These are phyloP conservation scores for Digitaria exilis DNA, from an alignment of 202 grass and related monocot species.

Conservation along the genomic window DNA sequence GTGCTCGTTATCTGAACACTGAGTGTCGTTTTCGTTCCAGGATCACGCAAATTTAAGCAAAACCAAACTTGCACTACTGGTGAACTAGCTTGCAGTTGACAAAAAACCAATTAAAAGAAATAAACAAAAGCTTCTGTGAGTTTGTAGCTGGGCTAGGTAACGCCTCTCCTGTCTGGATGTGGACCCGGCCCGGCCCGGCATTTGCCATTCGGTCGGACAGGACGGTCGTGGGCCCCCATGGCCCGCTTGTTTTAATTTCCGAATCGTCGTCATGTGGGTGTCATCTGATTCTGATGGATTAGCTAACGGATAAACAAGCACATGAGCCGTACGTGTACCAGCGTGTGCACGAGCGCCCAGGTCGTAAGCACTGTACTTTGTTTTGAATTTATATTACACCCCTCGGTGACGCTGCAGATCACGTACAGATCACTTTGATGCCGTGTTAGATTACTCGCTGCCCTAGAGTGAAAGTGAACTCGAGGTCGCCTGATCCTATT, in stretches of 20 bases:
- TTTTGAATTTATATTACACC: not conserved
- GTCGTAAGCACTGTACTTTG: not conserved
- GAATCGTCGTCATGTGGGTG: not conserved
- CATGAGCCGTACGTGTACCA: not conserved
- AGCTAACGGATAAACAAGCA: not conserved
- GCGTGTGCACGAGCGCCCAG: conserved; percentile 24
- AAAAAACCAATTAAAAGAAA: not conserved
- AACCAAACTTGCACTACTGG: not conserved
- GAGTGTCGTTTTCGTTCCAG: not conserved
- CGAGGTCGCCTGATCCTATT: not conserved
- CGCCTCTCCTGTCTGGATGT: not conserved
- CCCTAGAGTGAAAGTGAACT: not conserved
- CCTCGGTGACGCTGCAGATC: not conserved
- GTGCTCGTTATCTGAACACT: not conserved
- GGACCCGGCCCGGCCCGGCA: not conserved
- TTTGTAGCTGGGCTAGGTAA: not conserved
- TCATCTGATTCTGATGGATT: not conserved
- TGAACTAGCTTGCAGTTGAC: not conserved
- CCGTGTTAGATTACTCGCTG: not conserved
- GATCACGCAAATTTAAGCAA: not conserved
- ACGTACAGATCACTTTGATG: not conserved
- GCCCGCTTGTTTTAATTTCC: not conserved
- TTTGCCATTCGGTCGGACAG: not conserved
- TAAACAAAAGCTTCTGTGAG: not conserved
- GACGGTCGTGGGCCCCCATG: not conserved